These are phyloP conservation scores for Aspergillus bertholletiae DNA, from an alignment of 495 filamentous ascomycete genomes.

Conservation along the genomic window DNA sequence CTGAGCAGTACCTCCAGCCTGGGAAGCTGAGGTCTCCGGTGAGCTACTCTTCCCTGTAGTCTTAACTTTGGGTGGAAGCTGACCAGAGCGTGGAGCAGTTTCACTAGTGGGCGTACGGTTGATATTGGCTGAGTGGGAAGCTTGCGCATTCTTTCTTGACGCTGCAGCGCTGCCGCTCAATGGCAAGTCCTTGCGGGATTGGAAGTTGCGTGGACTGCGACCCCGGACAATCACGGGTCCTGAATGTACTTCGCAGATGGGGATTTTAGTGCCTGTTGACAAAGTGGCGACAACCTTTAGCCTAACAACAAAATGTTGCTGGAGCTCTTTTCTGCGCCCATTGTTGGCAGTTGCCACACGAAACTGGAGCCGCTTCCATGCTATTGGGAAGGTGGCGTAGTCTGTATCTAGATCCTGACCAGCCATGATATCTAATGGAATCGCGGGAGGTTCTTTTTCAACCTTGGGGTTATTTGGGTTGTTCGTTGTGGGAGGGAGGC, in stretches of 20 bases:
- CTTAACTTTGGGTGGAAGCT: slow-evolving; percentile 53
- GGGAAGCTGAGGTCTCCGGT: slow-evolving; percentile 37
- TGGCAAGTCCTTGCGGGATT: slow-evolving; percentile 71
- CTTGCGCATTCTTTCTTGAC: slow-evolving; percentile 53
- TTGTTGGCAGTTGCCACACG: slow-evolving; percentile 87
- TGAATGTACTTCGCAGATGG: slow-evolving; percentile 68
- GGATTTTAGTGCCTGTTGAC: slow-evolving; percentile 62
- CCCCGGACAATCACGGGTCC: slow-evolving; percentile 75
- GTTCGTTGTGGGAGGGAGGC: slow-evolving; percentile 39
- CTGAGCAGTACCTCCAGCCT: slow-evolving; percentile 30
- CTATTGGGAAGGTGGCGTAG: slow-evolving; percentile 75
- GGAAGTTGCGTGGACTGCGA: slow-evolving; percentile 76
- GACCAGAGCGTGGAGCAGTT: slow-evolving; percentile 37
- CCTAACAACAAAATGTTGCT: slow-evolving; percentile 77
- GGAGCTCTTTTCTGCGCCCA: slow-evolving; percentile 72
- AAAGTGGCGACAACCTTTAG: slow-evolving; percentile 71
- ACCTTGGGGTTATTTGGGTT: slow-evolving; percentile 52
- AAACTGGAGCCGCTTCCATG: slow-evolving; percentile 91
- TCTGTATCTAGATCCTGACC: slow-evolving; percentile 76
- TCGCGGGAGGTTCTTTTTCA: slow-evolving; percentile 62
- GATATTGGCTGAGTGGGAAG: slow-evolving; percentile 28
- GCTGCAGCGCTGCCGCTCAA: slow-evolving; percentile 67
- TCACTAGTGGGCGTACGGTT: slow-evolving; percentile 48
- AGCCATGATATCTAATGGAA: slow-evolving; percentile 69
- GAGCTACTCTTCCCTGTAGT: slow-evolving; percentile 41